These are phyloP conservation scores for Pinus tabuliformis DNA, from an alignment of 75 land plant genomes.

Conservation along the genomic window DNA sequence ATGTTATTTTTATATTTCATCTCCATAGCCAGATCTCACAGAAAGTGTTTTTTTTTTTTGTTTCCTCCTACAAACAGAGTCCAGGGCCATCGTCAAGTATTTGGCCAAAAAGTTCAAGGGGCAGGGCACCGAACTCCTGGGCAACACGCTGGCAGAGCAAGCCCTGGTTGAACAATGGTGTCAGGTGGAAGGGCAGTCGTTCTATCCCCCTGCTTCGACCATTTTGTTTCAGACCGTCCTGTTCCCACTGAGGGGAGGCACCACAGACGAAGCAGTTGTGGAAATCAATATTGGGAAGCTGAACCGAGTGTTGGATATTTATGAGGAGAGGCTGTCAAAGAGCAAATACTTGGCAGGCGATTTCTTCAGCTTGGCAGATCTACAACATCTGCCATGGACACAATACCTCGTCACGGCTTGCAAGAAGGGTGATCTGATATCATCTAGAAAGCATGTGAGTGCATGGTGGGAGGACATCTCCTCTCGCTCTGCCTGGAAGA, in stretches of 20 bases:
- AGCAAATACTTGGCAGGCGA: conserved; percentile 53
- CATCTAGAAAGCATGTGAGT: conserved; percentile 18
- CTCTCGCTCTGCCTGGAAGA: conserved; percentile 36
- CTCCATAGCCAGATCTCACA: not conserved
- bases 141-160: conserved; percentile 1
- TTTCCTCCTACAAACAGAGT: conserved; percentile 18
- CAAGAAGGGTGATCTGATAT: not conserved
- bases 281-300: conserved; percentile 37
- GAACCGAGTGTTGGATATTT: conserved; percentile 46
- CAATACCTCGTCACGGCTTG: conserved; percentile 5
- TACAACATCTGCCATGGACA: conserved; percentile 37
- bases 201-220: conserved; percentile 20
- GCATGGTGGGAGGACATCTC: conserved; percentile 37
- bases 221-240: conserved; percentile 13
- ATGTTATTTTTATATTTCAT: not conserved
- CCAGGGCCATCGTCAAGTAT: conserved; percentile 40
- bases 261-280: conserved; percentile 21
- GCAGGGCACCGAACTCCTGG: conserved; percentile 21
- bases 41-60: not conserved
- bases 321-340: conserved; percentile 38
- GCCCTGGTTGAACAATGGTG: conserved; percentile 23
- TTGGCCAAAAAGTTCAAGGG: conserved; percentile 13
- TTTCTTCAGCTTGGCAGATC: conserved; percentile 47
- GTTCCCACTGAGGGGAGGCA: conserved; percentile 10
- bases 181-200: conserved; percentile 43